phyloP scores from a whole-genome alignment of 2,329 filamentous ascomycete genomes.

The Colletotrichum scovillei region DNA sequence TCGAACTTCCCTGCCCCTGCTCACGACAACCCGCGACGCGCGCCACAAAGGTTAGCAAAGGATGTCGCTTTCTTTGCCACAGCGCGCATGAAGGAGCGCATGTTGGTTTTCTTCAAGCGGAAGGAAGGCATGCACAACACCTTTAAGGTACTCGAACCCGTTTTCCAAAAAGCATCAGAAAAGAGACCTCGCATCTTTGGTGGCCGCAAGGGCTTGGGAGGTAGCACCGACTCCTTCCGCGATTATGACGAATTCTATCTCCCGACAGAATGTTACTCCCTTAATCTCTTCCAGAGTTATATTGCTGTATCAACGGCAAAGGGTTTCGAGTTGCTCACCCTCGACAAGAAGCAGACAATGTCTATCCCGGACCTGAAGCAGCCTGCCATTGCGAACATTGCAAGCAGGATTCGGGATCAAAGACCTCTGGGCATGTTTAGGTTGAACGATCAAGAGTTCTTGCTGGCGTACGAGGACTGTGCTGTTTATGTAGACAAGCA shows the following conservation, averaged over 20 bases:
- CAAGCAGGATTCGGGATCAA: slow-evolving; percentile 83
- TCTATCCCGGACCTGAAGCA: slow-evolving; percentile 89
- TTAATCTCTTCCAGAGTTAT: slow-evolving; percentile 96
- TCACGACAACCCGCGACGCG: slow-evolving; percentile 80
- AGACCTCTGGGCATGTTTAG: slow-evolving; percentile 96
- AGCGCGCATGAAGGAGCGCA: slow-evolving; percentile 96
- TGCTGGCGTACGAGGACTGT: slow-evolving; percentile 94
- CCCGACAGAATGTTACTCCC: slow-evolving; percentile 91
- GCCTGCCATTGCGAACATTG: slow-evolving; percentile 85
- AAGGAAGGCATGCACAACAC: slow-evolving; percentile 91
- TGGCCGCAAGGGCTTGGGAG: slow-evolving; percentile 67
- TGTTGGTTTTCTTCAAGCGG: slow-evolving; percentile 96
- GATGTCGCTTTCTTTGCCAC: slow-evolving; percentile 98
- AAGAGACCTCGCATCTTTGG: slow-evolving; percentile 79
- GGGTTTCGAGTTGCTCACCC: slow-evolving; percentile 93
- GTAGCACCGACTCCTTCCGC: slow-evolving; percentile 93
- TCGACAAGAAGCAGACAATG: slow-evolving; percentile 97
- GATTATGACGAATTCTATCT: slow-evolving; percentile 99
- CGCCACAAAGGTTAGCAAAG: slow-evolving; percentile 92
- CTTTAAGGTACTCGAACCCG: slow-evolving; percentile 96
- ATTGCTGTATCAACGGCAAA: slow-evolving; percentile 91
- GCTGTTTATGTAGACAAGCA: slow-evolving; percentile 99
- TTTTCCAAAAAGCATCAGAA: slow-evolving; percentile 91
- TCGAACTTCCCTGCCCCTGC: slow-evolving; percentile 70
- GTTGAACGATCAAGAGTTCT: slow-evolving; percentile 89